Percentiles rank a stretch among this genome's conserved stretches.
Conservation (phyloP, 352 stramenopile species). For the Globisporangium middletonii region DNA sequence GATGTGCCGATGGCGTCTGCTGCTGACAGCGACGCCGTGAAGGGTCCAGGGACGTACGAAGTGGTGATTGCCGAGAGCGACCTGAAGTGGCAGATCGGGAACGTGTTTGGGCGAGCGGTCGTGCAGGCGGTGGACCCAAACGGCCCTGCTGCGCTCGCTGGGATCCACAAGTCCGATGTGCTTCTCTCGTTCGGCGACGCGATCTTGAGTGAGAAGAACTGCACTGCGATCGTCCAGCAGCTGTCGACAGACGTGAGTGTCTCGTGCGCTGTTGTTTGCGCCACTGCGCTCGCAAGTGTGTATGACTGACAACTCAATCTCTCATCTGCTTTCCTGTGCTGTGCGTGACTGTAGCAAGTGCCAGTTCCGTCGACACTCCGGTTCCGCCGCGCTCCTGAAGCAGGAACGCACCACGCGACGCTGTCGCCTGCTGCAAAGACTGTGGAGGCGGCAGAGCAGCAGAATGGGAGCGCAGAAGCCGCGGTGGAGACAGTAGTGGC, state of each 20-base stretch:
- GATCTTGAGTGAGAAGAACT: constrained; percentile 74
- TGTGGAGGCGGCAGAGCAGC: constrained; percentile 7
- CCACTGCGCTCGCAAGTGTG: not conserved
- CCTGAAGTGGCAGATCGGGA: constrained; percentile 80
- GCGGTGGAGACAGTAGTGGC: not conserved
- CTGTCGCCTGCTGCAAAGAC: constrained; percentile 4
- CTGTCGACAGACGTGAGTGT: constrained; percentile 62
- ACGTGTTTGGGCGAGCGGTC: constrained; percentile 76
- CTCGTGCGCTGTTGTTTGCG: not conserved
- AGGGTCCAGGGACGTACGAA: constrained; percentile 69
- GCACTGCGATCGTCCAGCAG: constrained; percentile 64
- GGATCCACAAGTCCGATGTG: constrained; percentile 83
- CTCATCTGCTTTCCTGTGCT: not conserved
- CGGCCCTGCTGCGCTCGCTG: constrained; percentile 55
- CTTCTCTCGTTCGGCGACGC: constrained; percentile 70
- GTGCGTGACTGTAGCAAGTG: constrained; percentile 27
- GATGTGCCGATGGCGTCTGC: constrained; percentile 16
- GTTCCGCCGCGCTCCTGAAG: constrained; percentile 59
- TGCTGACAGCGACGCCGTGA: constrained; percentile 37
- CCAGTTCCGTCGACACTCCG: constrained; percentile 63
- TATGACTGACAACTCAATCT: not conserved
- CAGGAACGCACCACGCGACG: not conserved
- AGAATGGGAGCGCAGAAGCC: constrained; percentile 3
- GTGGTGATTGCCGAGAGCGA: constrained; percentile 71
- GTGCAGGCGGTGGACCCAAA: constrained; percentile 69